Percentiles rank a stretch among this genome's conserved stretches.
These are phyloP conservation scores for Stylonectria norvegica DNA, from an alignment of 2,329 filamentous ascomycete genomes.

Conservation along the genomic window DNA sequence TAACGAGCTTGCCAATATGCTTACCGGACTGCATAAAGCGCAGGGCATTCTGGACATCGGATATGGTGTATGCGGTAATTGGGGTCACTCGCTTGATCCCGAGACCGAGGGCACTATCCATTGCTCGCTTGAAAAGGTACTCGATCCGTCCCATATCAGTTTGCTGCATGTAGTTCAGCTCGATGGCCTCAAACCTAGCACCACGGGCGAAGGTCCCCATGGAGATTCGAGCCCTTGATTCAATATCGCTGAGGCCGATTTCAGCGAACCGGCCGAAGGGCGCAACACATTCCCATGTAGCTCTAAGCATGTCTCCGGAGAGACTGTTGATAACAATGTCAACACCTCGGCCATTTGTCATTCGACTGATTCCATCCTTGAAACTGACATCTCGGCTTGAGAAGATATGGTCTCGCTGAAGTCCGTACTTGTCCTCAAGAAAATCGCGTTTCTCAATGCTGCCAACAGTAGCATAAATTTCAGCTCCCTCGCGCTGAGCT, in stretches of 20 bases:
- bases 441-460: slow-evolving; percentile 29
- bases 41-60: slow-evolving; percentile 10
- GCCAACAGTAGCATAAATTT: slow-evolving; percentile 19
- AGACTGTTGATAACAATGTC: slow-evolving; percentile 35
- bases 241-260: slow-evolving; percentile 32
- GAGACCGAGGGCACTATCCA: background rate
- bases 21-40: slow-evolving; percentile 14
- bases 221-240: slow-evolving; percentile 4
- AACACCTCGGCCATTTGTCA: slow-evolving; percentile 30
- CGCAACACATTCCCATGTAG: slow-evolving; percentile 36
- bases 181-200: too few species aligned
- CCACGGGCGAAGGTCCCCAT: too few species aligned
- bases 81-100: too few species aligned
- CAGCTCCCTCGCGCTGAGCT: slow-evolving; percentile 21
- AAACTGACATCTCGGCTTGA: slow-evolving; percentile 26
- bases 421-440: slow-evolving; percentile 23
- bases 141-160: too few species aligned
- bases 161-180: too few species aligned
- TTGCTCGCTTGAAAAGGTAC: slow-evolving; percentile 9
- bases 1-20: slow-evolving; percentile 7
- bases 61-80: slow-evolving; percentile 4
- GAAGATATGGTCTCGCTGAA: slow-evolving; percentile 33
- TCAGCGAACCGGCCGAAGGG: slow-evolving; percentile 34
- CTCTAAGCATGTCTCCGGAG: slow-evolving; percentile 26
- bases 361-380: slow-evolving; percentile 19